These are phyloP conservation scores for Vitis hybrid DNA, from an alignment of 177 flowering plant genomes.

Conservation along the genomic window DNA sequence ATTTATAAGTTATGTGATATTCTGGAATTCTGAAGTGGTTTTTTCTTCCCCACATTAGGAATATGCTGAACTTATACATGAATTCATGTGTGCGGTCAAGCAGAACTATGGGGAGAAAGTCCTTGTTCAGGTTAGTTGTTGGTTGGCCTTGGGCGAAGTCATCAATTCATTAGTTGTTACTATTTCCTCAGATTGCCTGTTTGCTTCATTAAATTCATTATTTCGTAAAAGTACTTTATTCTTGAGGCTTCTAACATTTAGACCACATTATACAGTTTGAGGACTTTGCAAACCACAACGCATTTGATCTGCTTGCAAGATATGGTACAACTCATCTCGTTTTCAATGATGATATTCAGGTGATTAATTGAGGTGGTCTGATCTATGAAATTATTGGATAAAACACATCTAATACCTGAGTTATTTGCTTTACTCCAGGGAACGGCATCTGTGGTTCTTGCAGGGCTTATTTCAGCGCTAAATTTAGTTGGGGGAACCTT, in stretches of 20 bases:
- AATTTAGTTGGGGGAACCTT: slow-evolving; percentile 31
- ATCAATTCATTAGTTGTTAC: neutral
- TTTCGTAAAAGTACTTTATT: neutral
- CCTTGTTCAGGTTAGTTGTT: slow-evolving; percentile 44
- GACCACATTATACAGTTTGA: slow-evolving; percentile 46
- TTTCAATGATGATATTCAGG: slow-evolving; percentile 75
- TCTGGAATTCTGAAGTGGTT: neutral
- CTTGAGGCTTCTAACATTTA: neutral
- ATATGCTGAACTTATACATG: slow-evolving; percentile 60
- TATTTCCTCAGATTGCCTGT: neutral
- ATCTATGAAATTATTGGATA: neutral
- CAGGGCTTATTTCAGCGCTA: slow-evolving; percentile 31
- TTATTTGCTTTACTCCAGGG: slow-evolving; percentile 17
- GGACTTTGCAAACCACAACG: slow-evolving; percentile 68
- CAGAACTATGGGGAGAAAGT: slow-evolving; percentile 64
- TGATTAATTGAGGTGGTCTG: slow-evolving; percentile 2
- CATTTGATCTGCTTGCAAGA: slow-evolving; percentile 58
- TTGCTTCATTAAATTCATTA: neutral
- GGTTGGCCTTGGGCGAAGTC: neutral
- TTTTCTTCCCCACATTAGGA: slow-evolving; percentile 28
- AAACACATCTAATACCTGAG: neutral
- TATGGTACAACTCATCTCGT: slow-evolving; percentile 66
- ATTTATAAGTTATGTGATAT: neutral
- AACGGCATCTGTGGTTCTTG: slow-evolving; percentile 42
- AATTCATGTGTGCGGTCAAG: slow-evolving; percentile 65